These are phyloP conservation scores for Termitomyces bulborhizus DNA, from an alignment of 768 basidiomycete genomes.

Conservation along the genomic window DNA sequence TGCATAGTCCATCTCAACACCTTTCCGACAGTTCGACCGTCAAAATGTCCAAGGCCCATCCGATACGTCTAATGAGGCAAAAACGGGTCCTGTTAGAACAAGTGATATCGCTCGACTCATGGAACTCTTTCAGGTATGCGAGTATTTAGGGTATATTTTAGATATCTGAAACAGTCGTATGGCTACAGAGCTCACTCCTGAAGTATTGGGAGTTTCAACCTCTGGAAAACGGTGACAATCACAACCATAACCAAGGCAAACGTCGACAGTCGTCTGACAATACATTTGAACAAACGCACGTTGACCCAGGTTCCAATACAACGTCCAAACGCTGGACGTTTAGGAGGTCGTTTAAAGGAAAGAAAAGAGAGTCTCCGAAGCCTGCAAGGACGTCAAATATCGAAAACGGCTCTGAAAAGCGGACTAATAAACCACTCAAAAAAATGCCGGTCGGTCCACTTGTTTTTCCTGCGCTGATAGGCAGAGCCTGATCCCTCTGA, in stretches of 20 bases:
- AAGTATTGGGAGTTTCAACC: slow-evolving; percentile 70
- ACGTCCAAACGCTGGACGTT: slow-evolving; percentile 26
- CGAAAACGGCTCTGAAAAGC: slow-evolving; percentile 26
- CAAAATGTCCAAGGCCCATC: slow-evolving; percentile 57
- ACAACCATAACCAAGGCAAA: slow-evolving; percentile 15
- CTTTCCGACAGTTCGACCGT: slow-evolving; percentile 60
- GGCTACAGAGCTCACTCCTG: slow-evolving; percentile 52
- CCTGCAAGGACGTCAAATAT: slow-evolving; percentile 14
- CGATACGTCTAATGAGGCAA: slow-evolving; percentile 37
- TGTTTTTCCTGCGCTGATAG: background rate
- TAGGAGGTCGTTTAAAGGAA: slow-evolving; percentile 21
- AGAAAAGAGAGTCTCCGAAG: slow-evolving; percentile 19
- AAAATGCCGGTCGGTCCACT: slow-evolving; percentile 28
- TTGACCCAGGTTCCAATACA: slow-evolving; percentile 24
- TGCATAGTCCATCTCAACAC: slow-evolving; percentile 2
- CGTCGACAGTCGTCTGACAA: slow-evolving; percentile 23
- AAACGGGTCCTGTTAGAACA: slow-evolving; percentile 51
- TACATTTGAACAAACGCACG: slow-evolving; percentile 37
- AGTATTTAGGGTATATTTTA: background rate
- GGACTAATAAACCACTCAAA: slow-evolving; percentile 39
- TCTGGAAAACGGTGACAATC: slow-evolving; percentile 20
- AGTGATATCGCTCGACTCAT: slow-evolving; percentile 79
- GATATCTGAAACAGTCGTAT: background rate
- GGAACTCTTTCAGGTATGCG: slow-evolving; percentile 71
- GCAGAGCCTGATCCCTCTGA: background rate